phyloP scores from a whole-genome alignment of 2,329 filamentous ascomycete genomes.

The Clonostachys solani region DNA sequence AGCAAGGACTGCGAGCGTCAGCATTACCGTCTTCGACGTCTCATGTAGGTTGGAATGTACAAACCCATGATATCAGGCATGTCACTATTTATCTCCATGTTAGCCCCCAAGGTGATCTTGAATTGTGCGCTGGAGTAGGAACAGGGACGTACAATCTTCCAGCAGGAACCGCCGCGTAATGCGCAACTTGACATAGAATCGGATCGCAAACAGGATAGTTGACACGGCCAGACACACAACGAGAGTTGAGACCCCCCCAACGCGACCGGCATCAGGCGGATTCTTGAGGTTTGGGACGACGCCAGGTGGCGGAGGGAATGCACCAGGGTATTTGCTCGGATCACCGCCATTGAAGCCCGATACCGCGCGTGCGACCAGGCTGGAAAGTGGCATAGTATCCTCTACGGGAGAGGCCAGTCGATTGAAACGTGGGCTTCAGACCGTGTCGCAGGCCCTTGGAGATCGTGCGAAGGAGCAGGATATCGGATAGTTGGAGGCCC shows the following conservation, averaged over 20 bases:
- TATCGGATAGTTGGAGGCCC: too few species aligned
- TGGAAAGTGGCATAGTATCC: not conserved
- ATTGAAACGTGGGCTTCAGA: too few species aligned
- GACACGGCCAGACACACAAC: not conserved
- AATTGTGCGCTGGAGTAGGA: too few species aligned
- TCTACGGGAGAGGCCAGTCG: too few species aligned
- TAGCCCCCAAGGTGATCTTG: not conserved
- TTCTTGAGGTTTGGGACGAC: not conserved
- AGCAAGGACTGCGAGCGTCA: too few species aligned
- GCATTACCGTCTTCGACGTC: too few species aligned
- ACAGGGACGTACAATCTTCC: not conserved
- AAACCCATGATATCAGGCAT: constrained; percentile 8
- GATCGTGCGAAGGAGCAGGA: too few species aligned
- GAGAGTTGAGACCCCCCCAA: too few species aligned
- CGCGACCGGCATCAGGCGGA: not conserved
- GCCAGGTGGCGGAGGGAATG: not conserved
- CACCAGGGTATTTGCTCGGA: not conserved
- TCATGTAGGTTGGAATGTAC: not conserved
- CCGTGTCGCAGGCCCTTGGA: too few species aligned
- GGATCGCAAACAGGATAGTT: not conserved
- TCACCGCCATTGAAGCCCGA: not conserved
- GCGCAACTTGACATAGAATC: not conserved
- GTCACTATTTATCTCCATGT: constrained; percentile 5
- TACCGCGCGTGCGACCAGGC: not conserved
- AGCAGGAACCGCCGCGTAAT: not conserved